phyloP scores from a whole-genome alignment of 2,329 filamentous ascomycete genomes.

The Mycocentrospora acerina region DNA sequence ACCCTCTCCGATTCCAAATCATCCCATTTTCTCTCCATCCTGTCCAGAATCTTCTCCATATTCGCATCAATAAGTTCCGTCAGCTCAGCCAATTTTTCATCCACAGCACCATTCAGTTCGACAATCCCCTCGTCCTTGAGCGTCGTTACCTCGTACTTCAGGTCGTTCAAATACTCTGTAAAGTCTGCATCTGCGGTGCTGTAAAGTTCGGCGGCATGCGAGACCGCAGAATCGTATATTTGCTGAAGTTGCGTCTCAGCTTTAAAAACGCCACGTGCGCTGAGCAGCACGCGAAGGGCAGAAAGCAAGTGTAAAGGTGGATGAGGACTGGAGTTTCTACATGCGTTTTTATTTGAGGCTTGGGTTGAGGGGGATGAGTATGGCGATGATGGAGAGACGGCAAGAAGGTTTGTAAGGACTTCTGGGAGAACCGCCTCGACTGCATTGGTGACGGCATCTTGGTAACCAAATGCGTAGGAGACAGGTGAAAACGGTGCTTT shows the following conservation, averaged over 20 bases:
- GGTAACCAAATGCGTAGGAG: not conserved
- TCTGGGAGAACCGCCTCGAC: not conserved
- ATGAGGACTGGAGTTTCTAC: not conserved
- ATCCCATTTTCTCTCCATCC: too few relatives aligned
- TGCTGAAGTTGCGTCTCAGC: not conserved
- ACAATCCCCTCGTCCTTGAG: not conserved
- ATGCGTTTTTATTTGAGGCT: not conserved
- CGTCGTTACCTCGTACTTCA: not conserved
- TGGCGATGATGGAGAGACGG: not conserved
- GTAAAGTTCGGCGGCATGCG: not conserved
- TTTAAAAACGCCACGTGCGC: not conserved
- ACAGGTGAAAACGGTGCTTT: not conserved
- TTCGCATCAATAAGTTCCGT: not conserved
- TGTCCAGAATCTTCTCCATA: too few relatives aligned
- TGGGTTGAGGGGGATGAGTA: not conserved
- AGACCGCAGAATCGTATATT: not conserved
- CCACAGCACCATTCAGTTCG: not conserved
- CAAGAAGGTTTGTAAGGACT: not conserved
- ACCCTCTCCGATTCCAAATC: too few relatives aligned
- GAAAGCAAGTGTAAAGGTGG: not conserved
- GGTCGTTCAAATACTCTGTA: not conserved
- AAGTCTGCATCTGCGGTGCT: not conserved
- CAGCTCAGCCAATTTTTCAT: not conserved
- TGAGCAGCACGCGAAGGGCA: not conserved
- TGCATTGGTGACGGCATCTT: not conserved